phyloP scores from a whole-genome alignment of 2,329 filamentous ascomycete species.

The Penicillium sp. region DNA sequence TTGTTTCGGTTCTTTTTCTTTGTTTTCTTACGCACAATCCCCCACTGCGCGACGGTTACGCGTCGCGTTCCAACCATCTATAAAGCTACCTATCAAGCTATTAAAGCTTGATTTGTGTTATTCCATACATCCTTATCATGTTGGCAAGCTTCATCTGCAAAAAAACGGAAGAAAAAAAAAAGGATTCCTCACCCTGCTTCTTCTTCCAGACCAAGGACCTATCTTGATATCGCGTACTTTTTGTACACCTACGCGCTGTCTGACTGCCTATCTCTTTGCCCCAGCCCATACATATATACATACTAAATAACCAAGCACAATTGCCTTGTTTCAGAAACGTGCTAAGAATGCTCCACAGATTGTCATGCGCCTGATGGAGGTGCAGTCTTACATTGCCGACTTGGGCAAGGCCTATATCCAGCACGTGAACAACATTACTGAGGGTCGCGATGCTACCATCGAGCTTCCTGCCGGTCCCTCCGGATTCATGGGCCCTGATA shows the following conservation, averaged over 20 bases:
- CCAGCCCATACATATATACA: neutral
- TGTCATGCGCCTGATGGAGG: slow-evolving; percentile 72
- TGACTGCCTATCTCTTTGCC: neutral
- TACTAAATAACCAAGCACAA: slow-evolving; percentile 7
- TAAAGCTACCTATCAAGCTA: slow-evolving; percentile 9
- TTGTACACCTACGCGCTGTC: neutral
- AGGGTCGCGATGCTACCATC: slow-evolving; percentile 55
- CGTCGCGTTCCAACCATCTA: slow-evolving; percentile 19
- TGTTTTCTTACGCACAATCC: slow-evolving; percentile 8
- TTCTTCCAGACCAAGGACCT: neutral
- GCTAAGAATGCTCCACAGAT: slow-evolving; percentile 55
- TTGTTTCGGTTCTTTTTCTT: slow-evolving; percentile 12
- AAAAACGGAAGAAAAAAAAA: neutral
- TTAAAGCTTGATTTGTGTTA: slow-evolving; percentile 4
- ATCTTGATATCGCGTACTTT: neutral
- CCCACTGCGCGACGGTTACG: slow-evolving; percentile 15
- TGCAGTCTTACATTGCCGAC: slow-evolving; percentile 75
- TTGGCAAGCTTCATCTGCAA: neutral
- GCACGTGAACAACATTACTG: slow-evolving; percentile 80
- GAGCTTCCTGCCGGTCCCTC: slow-evolving; percentile 49
- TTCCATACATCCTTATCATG: neutral
- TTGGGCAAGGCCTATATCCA: slow-evolving; percentile 82
- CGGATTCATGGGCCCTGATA: slow-evolving; percentile 42
- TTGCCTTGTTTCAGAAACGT: slow-evolving; percentile 1
- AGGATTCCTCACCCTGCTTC: neutral